Evolutionary conservation across 2,329 filamentous ascomycete genomes (phyloP), one percentile per base, ranked within the genome.

Genomic region (Cordyceps tenuipes): DNA sequence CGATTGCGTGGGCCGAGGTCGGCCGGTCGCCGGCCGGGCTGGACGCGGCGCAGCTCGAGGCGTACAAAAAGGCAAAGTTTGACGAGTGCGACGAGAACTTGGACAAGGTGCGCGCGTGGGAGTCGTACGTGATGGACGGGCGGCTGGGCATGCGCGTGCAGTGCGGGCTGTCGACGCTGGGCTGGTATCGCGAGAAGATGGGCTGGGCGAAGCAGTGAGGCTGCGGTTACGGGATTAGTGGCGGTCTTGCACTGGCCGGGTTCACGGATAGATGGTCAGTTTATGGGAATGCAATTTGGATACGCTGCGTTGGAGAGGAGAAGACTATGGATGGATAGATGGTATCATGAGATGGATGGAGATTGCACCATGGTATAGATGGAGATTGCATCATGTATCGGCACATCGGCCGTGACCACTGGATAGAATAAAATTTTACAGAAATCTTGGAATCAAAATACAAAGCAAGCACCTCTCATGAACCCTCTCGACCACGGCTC

Each of bases 1-100:
- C 89, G 8, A 84, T 90, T 59, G 77, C 87, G 1, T 99, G 93
- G 92, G 79, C 82, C 61, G 88, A 93, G 67, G 79, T 77, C 57
- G 79, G 76, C 65, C 69, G 73, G 34, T 72, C 76, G 3, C 71
- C 72, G 1, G 26, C 46, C 19, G 68, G 63, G 0, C 71, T 69
- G 6, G 63, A 66, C 3, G 47, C 62, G 0, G 67, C 73, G 21
- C 70, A 72, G 6, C 63, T 73, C 0, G 70, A 73, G 0, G 71
- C 66, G 5, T 78, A 74, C 64, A 74, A 76, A 17, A 71, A 69
- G 26, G 70, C 77, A 51, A 82, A 82, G 71, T 69, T 86, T 29
- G 72, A 82, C 19, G 82, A 87, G 67, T 89, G 87, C 68, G 79
- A 83, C 64, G 75, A 78, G 53, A 84, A 84, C 73, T 74, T 94